Percentiles rank a stretch among this genome's conserved stretches.
Conservation (phyloP, 2,329 filamentous ascomycete genomes). For the Ophiostoma sp. region DNA sequence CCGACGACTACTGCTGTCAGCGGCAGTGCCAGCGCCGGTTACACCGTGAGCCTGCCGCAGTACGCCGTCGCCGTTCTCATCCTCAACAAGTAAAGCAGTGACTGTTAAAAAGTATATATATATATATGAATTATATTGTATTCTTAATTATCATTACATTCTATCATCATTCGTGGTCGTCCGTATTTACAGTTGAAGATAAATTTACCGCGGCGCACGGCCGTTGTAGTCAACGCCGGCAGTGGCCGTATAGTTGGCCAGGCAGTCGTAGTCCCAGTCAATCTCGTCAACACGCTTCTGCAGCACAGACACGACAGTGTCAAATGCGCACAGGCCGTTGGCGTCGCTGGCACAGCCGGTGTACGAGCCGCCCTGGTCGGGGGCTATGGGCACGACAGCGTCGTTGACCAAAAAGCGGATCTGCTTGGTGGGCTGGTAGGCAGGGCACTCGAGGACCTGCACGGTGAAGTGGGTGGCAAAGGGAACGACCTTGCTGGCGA, state of each 20-base stretch:
- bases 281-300: background rate
- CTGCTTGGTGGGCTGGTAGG: conserved; percentile 11
- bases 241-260: conserved; percentile 6
- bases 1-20: background rate
- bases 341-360: background rate
- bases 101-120: background rate
- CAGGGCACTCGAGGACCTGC: conserved; percentile 4
- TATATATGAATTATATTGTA: background rate
- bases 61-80: conserved; percentile 1
- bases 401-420: conserved; percentile 5
- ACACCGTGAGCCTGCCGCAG: background rate
- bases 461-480: conserved; percentile 10
- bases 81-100: background rate
- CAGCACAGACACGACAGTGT: background rate
- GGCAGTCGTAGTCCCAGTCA: conserved; percentile 9
- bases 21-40: conserved; percentile 8
- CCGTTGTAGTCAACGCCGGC: conserved; percentile 4
- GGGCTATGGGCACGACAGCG: background rate
- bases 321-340: background rate
- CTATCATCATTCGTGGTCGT: background rate
- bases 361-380: conserved; percentile 5
- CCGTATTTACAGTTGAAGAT: background rate
- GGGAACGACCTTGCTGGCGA: background rate
- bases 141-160: background rate
- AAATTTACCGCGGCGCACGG: background rate